Conservation (phyloP, 2,329 filamentous ascomycete species). For the Aspergillus sp. region DNA sequence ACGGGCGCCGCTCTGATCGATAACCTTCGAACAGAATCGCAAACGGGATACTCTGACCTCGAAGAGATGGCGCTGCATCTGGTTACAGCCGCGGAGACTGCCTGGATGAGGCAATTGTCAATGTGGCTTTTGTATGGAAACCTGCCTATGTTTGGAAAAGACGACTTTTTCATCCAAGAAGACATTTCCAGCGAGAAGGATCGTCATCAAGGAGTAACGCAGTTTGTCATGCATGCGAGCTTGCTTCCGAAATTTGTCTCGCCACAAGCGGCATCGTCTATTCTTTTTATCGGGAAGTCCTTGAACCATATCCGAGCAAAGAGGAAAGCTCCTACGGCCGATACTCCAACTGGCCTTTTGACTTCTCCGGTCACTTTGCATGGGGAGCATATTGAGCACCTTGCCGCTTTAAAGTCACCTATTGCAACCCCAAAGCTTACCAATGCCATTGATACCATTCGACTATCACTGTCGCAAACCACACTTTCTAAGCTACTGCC, state of each 20-base stretch:
- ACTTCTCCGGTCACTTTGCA: constrained; percentile 59
- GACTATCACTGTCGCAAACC: constrained; percentile 76
- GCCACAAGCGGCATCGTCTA: constrained; percentile 67
- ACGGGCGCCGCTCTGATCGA: constrained; percentile 73
- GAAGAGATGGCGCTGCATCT: constrained; percentile 70
- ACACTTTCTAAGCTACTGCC: constrained; percentile 79
- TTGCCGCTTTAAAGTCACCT: constrained; percentile 67
- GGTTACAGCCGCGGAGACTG: constrained; percentile 73
- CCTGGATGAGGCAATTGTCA: constrained; percentile 86
- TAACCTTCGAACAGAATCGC: constrained; percentile 66
- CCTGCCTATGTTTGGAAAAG: constrained; percentile 67
- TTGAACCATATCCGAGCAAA: constrained; percentile 72
- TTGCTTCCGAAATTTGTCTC: constrained; percentile 78
- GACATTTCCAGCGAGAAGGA: constrained; percentile 35
- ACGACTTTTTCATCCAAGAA: constrained; percentile 80
- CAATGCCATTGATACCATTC: constrained; percentile 68
- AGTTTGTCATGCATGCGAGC: constrained; percentile 55
- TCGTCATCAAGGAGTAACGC: constrained; percentile 38
- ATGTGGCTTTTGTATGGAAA: constrained; percentile 89
- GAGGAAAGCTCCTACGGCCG: constrained; percentile 29
- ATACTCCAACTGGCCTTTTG: constrained; percentile 22
- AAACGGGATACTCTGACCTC: constrained; percentile 85
- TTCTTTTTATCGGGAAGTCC: constrained; percentile 86
- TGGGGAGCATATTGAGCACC: constrained; percentile 45
- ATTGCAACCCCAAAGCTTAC: constrained; percentile 68